phyloP scores from a whole-genome alignment of 192 early-diverging fungal genomes.

The Coemansia sp. region DNA sequence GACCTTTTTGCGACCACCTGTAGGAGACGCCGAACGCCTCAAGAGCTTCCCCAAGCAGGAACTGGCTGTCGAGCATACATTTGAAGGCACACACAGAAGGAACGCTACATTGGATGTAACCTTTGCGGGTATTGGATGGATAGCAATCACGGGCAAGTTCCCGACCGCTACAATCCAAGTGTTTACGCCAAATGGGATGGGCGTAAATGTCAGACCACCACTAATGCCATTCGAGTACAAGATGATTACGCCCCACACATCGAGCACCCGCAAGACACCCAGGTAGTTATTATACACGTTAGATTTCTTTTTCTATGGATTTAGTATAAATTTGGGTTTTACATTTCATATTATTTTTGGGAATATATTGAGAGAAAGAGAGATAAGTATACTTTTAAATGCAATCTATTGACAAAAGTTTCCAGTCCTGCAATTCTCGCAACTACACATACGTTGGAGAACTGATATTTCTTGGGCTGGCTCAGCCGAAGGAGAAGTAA shows the following conservation, averaged over 20 bases:
- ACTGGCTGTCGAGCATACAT: conserved; percentile 37
- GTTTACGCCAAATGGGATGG: conserved; percentile 51
- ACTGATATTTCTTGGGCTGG: too few species aligned
- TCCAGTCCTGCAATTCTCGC: too few species aligned
- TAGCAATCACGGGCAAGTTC: conserved; percentile 56
- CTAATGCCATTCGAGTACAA: conserved; percentile 64
- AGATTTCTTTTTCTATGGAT: background rate
- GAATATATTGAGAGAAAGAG: too few species aligned
- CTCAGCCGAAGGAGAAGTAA: too few species aligned
- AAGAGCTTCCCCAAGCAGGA: conserved; percentile 30
- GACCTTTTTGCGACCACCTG: conserved; percentile 43
- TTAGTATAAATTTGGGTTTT: background rate
- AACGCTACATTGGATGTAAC: conserved; percentile 56
- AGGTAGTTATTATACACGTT: too few species aligned
- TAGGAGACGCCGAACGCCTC: conserved; percentile 27
- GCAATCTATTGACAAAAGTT: too few species aligned
- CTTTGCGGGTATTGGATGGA: conserved; percentile 64
- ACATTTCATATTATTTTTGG: too few species aligned
- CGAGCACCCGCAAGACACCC: conserved; percentile 39
- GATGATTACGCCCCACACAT: conserved; percentile 28
- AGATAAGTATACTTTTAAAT: too few species aligned
- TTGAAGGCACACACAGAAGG: conserved; percentile 41
- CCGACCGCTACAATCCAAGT: conserved; percentile 50
- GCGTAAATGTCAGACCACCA: conserved; percentile 53
- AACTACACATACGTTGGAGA: too few species aligned